Base-by-base conservation (phyloP, 179 eudicot species). In the Spergularia azorica region DNA sequence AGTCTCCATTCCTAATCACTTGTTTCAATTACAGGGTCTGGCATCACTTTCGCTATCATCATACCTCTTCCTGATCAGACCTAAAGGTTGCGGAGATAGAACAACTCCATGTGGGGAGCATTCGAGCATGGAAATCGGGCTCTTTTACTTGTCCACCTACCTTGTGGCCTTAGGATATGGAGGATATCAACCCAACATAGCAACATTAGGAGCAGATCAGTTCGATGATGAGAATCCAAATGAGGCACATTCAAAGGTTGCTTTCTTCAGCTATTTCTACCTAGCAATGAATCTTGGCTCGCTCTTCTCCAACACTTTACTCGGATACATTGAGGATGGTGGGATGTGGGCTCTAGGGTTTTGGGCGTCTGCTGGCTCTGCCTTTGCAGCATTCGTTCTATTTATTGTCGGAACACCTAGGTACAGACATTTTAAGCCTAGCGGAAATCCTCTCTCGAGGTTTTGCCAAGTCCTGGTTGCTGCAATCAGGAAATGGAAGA, bases 261-360 rank as follows among this genome's bases (percentile, higher is more conserved):
- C 93, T n/a, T 92, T 92, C 72, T 92, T 90, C 78, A 91, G 97
- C 81, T 91, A 92, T 79, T 92, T 91, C 59, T 92, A 92, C 81
- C 84, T 92, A 17, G 97, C 97, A 9, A 70, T 92, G 74, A 92
- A 92, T 77, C 81, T 92, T 2, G 97, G 97, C 7, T 87, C 89
- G 3, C 84, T 92, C 63, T 85, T 92, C 68, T 91, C 97, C 15
- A 88, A 92, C 80, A 91, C 97, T 15, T 60, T 92, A 68, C 67
- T 92, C 14, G 90, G 84, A 9, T 92, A 85, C 67, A 85, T 89
- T 18, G 97, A 92, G 73, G 91, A 91, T 65, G 77, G 81, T 52
- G 97, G 97, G 61, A 77, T 80, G 72, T 92, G 95, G 95, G 86
- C 84, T 26, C 77, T 92, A 5, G 97, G 92, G 15, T 91, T 92